phyloP scores from a whole-genome alignment of 371 early-diverging fungal genomes.

The Apophysomyces variabilis region DNA sequence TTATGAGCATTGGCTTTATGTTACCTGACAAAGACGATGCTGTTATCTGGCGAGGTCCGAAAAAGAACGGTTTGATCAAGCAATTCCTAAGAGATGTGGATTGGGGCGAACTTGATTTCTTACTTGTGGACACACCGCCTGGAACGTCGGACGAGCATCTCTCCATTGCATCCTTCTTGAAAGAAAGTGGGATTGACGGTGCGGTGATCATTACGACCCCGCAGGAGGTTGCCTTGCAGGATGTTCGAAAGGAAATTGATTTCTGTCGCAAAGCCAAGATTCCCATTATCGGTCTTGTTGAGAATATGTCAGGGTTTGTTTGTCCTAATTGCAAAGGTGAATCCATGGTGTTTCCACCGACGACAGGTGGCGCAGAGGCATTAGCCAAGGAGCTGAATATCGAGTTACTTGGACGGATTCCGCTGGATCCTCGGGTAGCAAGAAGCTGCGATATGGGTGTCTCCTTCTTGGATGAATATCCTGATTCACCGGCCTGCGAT shows the following conservation, averaged over 20 bases:
- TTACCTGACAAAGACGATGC: constrained; percentile 89
- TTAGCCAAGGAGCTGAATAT: constrained; percentile 81
- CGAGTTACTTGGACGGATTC: constrained; percentile 84
- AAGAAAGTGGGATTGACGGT: constrained; percentile 82
- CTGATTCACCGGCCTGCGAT: constrained; percentile 84
- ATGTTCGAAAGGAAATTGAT: constrained; percentile 95
- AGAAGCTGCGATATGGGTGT: constrained; percentile 83
- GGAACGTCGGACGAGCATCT: constrained; percentile 99
- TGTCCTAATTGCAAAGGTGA: constrained; percentile 92
- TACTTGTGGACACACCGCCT: constrained; percentile 99
- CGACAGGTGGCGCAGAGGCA: constrained; percentile 88
- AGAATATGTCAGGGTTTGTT: constrained; percentile 98
- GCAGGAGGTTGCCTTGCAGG: constrained; percentile 95
- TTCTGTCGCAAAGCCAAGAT: constrained; percentile 95
- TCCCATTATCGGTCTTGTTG: constrained; percentile 94
- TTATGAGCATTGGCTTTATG: constrained; percentile 98
- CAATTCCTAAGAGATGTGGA: constrained; percentile 97
- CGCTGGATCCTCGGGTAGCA: constrained; percentile 91
- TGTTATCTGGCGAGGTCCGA: constrained; percentile 99
- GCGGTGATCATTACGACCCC: constrained; percentile 98
- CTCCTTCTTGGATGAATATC: constrained; percentile 85
- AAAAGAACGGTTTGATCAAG: constrained; percentile 95
- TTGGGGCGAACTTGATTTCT: constrained; percentile 91
- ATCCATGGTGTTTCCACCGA: constrained; percentile 88
- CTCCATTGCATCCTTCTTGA: constrained; percentile 80